Base-by-base conservation (phyloP, 2,329 filamentous ascomycete species). In the Cercospora sp. region DNA sequence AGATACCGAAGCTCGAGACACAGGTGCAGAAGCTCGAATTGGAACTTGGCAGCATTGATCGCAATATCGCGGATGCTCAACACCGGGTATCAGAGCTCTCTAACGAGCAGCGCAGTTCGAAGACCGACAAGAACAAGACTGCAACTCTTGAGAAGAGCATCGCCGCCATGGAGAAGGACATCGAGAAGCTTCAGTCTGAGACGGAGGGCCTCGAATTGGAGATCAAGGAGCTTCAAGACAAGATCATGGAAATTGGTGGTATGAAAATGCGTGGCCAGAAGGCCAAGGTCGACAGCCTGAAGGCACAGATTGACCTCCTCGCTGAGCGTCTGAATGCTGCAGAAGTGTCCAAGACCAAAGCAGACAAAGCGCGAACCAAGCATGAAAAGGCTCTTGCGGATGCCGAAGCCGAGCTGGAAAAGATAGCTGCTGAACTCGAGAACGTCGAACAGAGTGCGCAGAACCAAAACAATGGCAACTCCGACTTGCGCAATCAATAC, bases 201-300 rank as follows among this genome's bases (percentile, higher is more conserved):
- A 97, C 91, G n/a, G 88, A 91, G 1, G 95, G 90, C 57, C 89
- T 97, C 8, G 95, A 99, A 78, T 89, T 90, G 28, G 95, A 98
- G 79, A 98, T 99, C 80, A 94, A 96, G 81, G 86, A 86, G 20
- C 84, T 99, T 1, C 94, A 99, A 78, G 90, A 95, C 85, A 96
- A 94, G 84, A 99, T 99, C 76, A 98, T 99, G 95, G 91, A 97
- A 80, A 90, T 97, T 70, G 95, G 95, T 76, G 95, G 95, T 80
- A 93, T 98, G 75, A 93, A 92, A 80, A 88, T 99, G 18, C 90
- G 95, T 65, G 87, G 90, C 18, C 94, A 99, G 78, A 94, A 95
- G 74, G 89, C 92, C 69, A 96, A 91, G 83, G 93, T 99, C 36
- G 94, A 98, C 77, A 87, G 89, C 6, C 83, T 96, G 71, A 97